Evolutionary conservation across 2,329 filamentous ascomycete genomes (phyloP).

Genomic region (Fusarium nelsonii): DNA sequence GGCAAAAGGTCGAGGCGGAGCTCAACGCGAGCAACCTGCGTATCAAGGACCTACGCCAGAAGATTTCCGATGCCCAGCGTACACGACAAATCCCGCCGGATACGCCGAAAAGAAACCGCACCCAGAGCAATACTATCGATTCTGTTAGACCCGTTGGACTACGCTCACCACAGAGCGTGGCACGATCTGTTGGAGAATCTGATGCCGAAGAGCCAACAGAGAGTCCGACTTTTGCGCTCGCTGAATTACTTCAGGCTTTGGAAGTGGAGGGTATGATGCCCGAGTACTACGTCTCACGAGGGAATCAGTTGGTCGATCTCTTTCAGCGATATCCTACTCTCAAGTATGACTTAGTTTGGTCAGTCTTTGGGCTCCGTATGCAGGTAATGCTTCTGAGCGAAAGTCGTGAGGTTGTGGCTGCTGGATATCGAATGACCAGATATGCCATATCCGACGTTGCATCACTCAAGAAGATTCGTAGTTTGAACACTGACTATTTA

Average conservation of each 20-base stretch:
- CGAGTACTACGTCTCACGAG: constrained; percentile 94
- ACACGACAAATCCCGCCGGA: constrained; percentile 60
- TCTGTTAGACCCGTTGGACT: constrained; percentile 61
- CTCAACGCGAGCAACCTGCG: constrained; percentile 86
- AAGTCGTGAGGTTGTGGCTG: constrained; percentile 93
- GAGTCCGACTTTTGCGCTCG: constrained; percentile 90
- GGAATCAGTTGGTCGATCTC: constrained; percentile 94
- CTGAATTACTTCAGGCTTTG: constrained; percentile 89
- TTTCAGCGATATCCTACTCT: constrained; percentile 93
- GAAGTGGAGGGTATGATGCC: constrained; percentile 89
- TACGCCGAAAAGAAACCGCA: constrained; percentile 66
- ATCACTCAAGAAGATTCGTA: constrained; percentile 88
- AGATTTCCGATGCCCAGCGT: constrained; percentile 70
- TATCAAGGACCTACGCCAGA: constrained; percentile 71
- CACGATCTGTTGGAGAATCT: constrained; percentile 68
- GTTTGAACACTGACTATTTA: constrained; percentile 89
- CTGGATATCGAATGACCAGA: constrained; percentile 91
- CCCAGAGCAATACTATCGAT: constrained; percentile 60
- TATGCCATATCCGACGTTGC: constrained; percentile 94
- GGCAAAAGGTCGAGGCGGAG: constrained; percentile 84
- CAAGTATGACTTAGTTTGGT: constrained; percentile 97
- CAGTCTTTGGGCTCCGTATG: constrained; percentile 91
- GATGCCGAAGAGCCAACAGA: constrained; percentile 78
- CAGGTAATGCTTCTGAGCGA: constrained; percentile 97
- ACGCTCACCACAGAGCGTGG: constrained; percentile 69